Conservation (phyloP, 352 stramenopile genomes). For the Pythium dissimile region DNA sequence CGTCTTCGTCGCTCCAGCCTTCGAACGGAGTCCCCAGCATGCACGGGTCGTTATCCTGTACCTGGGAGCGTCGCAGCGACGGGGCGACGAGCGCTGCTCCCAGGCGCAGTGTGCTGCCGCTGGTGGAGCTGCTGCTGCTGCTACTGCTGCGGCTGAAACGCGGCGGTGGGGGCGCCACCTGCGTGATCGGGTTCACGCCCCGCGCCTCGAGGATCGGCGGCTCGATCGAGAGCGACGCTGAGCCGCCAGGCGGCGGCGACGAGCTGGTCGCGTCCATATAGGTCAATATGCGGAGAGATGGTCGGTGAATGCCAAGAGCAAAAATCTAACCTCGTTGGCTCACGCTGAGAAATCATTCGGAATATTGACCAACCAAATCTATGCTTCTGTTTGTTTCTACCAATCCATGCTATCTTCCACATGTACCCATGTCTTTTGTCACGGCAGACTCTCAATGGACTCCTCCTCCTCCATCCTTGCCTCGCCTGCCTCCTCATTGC, state of each 20-base stretch:
- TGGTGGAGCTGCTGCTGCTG: constrained; percentile 3
- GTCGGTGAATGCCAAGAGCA: too few species aligned
- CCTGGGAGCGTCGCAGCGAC: constrained; percentile 8
- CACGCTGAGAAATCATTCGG: not conserved
- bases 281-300: too few species aligned
- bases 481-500: too few species aligned
- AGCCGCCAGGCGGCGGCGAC: not conserved
- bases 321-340: not conserved
- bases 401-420: too few species aligned
- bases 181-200: constrained; percentile 2
- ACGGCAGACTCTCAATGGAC: too few species aligned
- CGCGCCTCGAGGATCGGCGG: constrained; percentile 2
- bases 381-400: not conserved
- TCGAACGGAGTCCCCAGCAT: constrained; percentile 13
- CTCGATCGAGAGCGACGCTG: not conserved
- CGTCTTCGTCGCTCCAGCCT: constrained; percentile 15
- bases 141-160: constrained; percentile 9
- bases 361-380: not conserved
- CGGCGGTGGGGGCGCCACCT: constrained; percentile 2
- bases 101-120: not conserved
- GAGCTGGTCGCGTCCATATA: not conserved
- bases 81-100: not conserved
- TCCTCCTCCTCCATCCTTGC: too few species aligned
- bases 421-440: too few species aligned
- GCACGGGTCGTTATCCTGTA: constrained; percentile 16